Percentiles rank a stretch among this genome's conserved stretches.
phyloP scores from a whole-genome alignment of 1,284 basidiomycete species.

The Cutaneotrichosporon mucoides region DNA sequence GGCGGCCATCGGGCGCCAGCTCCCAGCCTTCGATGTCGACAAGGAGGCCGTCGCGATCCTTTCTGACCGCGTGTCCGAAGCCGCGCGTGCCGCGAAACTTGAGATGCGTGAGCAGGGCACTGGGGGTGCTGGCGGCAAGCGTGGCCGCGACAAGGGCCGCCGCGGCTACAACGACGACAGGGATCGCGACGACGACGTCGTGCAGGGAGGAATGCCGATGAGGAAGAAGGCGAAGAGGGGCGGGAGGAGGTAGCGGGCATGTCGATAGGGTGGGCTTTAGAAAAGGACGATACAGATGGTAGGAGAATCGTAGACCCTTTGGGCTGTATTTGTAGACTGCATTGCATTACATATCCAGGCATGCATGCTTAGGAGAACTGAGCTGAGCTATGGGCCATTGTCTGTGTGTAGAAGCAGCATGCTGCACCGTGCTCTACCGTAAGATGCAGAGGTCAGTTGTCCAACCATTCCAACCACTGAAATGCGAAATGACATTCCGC shows the following conservation, averaged over 20 bases:
- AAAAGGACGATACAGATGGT: no score
- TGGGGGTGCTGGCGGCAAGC: slow-evolving; percentile 54
- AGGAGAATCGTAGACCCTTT: background rate
- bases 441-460: no score
- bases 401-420: no score
- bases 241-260: background rate
- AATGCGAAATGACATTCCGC: no score
- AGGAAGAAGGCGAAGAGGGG: slow-evolving; percentile 39
- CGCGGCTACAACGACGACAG: slow-evolving; percentile 65
- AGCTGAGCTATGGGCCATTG: no score
- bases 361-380: no score
- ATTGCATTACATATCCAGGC: background rate
- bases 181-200: slow-evolving; percentile 85
- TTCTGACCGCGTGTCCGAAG: slow-evolving; percentile 85
- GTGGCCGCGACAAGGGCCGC: slow-evolving; percentile 54
- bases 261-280: no score
- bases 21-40: slow-evolving; percentile 86
- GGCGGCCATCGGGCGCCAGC: slow-evolving; percentile 83
- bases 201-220: slow-evolving; percentile 41
- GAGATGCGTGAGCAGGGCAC: slow-evolving; percentile 57
- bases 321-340: slow-evolving; percentile 3
- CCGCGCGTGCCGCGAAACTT: slow-evolving; percentile 71
- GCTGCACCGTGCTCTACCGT: no score
- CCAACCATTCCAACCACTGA: no score
- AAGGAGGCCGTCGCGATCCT: slow-evolving; percentile 85